Evolutionary conservation across 2,329 filamentous ascomycete species (phyloP).

Genomic region (Colletotrichum sp.): DNA sequence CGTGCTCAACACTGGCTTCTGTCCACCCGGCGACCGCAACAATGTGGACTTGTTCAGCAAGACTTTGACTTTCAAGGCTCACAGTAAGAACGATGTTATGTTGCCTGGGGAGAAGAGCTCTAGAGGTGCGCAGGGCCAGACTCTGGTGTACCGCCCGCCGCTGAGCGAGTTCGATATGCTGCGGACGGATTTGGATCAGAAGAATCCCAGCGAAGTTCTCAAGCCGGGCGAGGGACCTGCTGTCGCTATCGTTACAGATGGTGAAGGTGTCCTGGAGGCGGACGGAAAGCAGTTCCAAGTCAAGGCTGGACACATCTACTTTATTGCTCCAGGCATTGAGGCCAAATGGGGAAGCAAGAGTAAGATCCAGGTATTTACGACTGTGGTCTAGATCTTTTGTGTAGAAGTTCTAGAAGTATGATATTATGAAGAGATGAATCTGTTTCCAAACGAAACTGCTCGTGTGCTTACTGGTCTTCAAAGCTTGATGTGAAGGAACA

Average conservation of each 20-base stretch:
- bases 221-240: conserved; percentile 63
- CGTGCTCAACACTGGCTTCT: conserved; percentile 78
- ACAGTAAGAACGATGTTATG: conserved; percentile 60
- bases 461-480: too few relatives aligned
- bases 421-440: background rate
- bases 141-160: conserved; percentile 68
- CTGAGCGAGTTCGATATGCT: conserved; percentile 77
- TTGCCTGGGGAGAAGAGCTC: conserved; percentile 43
- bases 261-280: conserved; percentile 60
- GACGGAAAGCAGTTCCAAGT: conserved; percentile 58
- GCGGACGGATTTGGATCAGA: conserved; percentile 62
- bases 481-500: background rate
- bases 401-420: background rate
- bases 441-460: too few relatives aligned
- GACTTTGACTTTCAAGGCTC: conserved; percentile 68
- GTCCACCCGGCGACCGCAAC: conserved; percentile 68
- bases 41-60: conserved; percentile 67
- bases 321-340: conserved; percentile 61
- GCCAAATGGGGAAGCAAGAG: conserved; percentile 34
- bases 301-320: conserved; percentile 69
- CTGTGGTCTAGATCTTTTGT: conserved; percentile 24
- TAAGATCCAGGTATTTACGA: conserved; percentile 42
- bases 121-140: conserved; percentile 62
- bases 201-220: conserved; percentile 62
- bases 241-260: conserved; percentile 66